Conservation (phyloP, 495 filamentous ascomycete genomes). For the Cryomyces antarcticus region DNA sequence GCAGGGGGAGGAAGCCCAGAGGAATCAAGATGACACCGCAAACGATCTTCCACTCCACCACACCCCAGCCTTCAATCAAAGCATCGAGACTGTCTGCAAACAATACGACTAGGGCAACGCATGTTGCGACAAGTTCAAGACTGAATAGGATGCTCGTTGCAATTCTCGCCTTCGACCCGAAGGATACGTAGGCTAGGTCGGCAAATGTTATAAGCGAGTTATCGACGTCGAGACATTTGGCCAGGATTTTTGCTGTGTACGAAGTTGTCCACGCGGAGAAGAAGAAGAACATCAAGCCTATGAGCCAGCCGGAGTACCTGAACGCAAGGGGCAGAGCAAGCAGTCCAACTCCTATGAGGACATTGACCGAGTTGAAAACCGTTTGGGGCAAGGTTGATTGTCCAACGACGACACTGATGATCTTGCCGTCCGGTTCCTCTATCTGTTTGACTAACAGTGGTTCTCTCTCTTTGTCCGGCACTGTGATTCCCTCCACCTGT, state of each 20-base stretch:
- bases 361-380: slow-evolving; percentile 90
- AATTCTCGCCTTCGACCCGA: slow-evolving; percentile 63
- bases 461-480: slow-evolving; percentile 44
- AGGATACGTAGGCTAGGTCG: slow-evolving; percentile 81
- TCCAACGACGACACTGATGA: slow-evolving; percentile 64
- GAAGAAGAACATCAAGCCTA: slow-evolving; percentile 56
- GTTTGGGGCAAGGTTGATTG: slow-evolving; percentile 91
- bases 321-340: slow-evolving; percentile 77
- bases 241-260: slow-evolving; percentile 73
- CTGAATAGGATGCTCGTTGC: slow-evolving; percentile 71
- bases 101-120: slow-evolving; percentile 77
- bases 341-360: slow-evolving; percentile 78
- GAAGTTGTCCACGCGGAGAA: slow-evolving; percentile 54
- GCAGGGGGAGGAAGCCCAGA: slow-evolving; percentile 66
- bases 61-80: slow-evolving; percentile 51
- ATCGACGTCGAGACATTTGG: slow-evolving; percentile 78
- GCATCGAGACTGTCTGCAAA: slow-evolving; percentile 80
- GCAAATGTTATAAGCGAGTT: slow-evolving; percentile 69
- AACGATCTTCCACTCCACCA: slow-evolving; percentile 67
- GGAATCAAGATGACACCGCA: slow-evolving; percentile 67
- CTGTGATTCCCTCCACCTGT: slow-evolving; percentile 26
- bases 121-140: slow-evolving; percentile 70
- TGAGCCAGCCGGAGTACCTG: slow-evolving; percentile 78
- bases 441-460: slow-evolving; percentile 72
- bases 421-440: slow-evolving; percentile 66